Evolutionary conservation across 1,284 basidiomycete species (phyloP).

Genomic region (Ustanciosporium gigantosporum): DNA sequence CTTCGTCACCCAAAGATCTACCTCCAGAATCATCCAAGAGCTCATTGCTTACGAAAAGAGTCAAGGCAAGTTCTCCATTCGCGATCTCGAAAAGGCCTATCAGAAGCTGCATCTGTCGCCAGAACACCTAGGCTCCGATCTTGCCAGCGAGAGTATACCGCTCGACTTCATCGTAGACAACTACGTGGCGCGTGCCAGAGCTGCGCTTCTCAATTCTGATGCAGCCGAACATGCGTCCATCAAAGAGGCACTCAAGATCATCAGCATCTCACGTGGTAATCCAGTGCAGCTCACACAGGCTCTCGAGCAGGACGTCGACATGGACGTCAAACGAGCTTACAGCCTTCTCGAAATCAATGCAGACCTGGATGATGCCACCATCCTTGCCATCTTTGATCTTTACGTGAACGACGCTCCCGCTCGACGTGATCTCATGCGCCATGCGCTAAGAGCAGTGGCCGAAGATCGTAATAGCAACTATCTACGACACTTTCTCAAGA

Average conservation of each 20-base stretch:
- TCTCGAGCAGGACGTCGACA: slow-evolving; percentile 21
- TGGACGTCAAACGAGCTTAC: slow-evolving; percentile 76
- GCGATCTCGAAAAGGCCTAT: slow-evolving; percentile 35
- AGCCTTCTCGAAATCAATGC: slow-evolving; percentile 72
- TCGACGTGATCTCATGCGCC: slow-evolving; percentile 52
- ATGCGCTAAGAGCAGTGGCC: slow-evolving; percentile 63
- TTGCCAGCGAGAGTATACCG: slow-evolving; percentile 16
- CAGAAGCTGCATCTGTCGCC: slow-evolving; percentile 19
- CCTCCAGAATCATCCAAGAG: slow-evolving; percentile 27
- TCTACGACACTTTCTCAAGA: slow-evolving; percentile 69
- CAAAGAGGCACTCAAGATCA: slow-evolving; percentile 29
- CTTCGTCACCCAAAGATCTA: slow-evolving; percentile 14
- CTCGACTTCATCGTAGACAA: slow-evolving; percentile 27
- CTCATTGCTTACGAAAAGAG: slow-evolving; percentile 33
- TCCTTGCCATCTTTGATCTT: slow-evolving; percentile 74
- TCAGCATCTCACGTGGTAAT: slow-evolving; percentile 13
- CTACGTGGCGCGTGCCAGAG: slow-evolving; percentile 25
- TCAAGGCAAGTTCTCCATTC: slow-evolving; percentile 12
- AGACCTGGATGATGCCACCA: slow-evolving; percentile 74
- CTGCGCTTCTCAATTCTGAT: slow-evolving; percentile 22
- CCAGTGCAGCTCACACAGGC: slow-evolving; percentile 15
- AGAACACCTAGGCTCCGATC: slow-evolving; percentile 17
- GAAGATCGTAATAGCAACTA: slow-evolving; percentile 75
- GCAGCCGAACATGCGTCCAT: slow-evolving; percentile 24
- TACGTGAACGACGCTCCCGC: slow-evolving; percentile 70